phyloP scores from a whole-genome alignment of 345 rosid species.

The Citrus cavaleriei region DNA sequence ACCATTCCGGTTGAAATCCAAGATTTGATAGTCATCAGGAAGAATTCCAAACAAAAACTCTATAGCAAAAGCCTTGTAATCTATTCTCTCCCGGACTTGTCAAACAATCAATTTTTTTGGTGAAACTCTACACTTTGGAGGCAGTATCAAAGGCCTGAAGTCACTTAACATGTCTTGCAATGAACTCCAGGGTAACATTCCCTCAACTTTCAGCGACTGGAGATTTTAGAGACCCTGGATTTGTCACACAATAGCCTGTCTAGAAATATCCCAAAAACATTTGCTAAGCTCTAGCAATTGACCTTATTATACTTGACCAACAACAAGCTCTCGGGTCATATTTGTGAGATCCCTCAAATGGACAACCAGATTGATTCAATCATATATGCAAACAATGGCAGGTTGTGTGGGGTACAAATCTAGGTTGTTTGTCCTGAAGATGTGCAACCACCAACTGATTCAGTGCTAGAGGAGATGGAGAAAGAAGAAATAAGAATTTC shows the following conservation, averaged over 20 bases:
- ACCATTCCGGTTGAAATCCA: neutral
- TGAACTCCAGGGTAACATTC: conserved; percentile 30
- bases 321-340: conserved; percentile 30
- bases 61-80: neutral
- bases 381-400: conserved; percentile 28
- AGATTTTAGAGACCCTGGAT: conserved; percentile 31
- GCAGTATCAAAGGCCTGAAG: conserved; percentile 29
- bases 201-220: conserved; percentile 20
- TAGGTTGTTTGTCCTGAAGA: conserved; percentile 18
- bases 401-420: conserved; percentile 41
- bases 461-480: conserved; percentile 1
- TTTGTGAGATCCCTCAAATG: conserved; percentile 35
- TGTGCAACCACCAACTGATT: neutral
- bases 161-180: conserved; percentile 31
- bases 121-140: conserved; percentile 26
- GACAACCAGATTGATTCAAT: conserved; percentile 26
- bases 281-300: conserved; percentile 17
- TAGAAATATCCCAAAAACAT: conserved; percentile 26
- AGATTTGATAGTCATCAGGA: conserved; percentile 29
- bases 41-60: conserved; percentile 25
- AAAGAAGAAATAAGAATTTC: conserved; percentile 7
- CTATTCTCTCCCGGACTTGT: conserved; percentile 35
- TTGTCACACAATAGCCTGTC: conserved; percentile 33
- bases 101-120: conserved; percentile 36
- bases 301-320: conserved; percentile 27